phyloP scores from a whole-genome alignment of 179 eudicot species.

The Beta lomatogona region DNA sequence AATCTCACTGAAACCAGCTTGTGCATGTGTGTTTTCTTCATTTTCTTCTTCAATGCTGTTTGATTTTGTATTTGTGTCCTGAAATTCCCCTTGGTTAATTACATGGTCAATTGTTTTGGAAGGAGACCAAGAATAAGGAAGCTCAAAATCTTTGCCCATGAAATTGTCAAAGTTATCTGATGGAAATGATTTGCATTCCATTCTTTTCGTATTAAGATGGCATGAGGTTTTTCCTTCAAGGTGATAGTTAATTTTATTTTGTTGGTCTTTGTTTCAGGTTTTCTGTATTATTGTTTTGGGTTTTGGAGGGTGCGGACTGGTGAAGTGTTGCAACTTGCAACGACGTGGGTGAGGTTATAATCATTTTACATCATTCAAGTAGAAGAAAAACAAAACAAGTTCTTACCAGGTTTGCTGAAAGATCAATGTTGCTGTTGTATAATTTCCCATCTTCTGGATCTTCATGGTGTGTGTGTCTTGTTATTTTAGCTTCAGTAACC shows the following conservation, averaged over 20 bases:
- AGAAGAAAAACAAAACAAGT: neutral
- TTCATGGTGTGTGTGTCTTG: neutral
- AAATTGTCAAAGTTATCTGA: neutral
- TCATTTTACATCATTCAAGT: neutral
- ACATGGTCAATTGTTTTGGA: neutral
- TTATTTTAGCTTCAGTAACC: neutral
- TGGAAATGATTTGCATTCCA: neutral
- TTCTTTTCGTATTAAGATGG: neutral
- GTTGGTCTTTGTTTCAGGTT: no score
- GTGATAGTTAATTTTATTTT: neutral
- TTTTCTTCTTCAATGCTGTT: neutral
- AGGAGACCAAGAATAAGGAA: no score
- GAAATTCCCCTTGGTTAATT: neutral
- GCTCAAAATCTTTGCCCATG: neutral
- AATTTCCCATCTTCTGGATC: slow-evolving; percentile 3
- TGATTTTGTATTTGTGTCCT: slow-evolving; percentile 1
- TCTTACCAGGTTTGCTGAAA: slow-evolving; percentile 11
- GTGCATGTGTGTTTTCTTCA: neutral
- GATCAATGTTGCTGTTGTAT: neutral
- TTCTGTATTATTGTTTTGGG: no score
- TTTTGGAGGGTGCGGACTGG: neutral
- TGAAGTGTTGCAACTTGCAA: neutral
- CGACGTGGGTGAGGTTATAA: neutral
- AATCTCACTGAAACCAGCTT: neutral
- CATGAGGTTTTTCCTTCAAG: neutral